phyloP scores from a whole-genome alignment of 805 yeast species.

The Barnettozyma salicaria region DNA sequence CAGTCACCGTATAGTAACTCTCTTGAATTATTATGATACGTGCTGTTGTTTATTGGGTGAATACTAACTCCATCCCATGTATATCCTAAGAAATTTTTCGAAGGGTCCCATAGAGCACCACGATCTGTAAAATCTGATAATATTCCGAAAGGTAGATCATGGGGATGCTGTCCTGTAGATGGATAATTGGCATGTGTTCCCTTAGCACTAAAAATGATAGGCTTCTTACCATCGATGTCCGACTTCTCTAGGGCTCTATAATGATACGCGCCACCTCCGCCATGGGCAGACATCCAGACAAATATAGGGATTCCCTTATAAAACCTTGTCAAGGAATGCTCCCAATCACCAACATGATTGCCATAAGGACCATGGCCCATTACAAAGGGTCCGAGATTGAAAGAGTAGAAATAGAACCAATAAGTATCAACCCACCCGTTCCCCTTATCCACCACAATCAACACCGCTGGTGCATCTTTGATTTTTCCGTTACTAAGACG shows the following conservation, averaged over 20 bases:
- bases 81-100: conserved; percentile 74
- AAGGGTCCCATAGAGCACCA: conserved; percentile 94
- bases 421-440: conserved; percentile 92
- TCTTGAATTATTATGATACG: conserved; percentile 23
- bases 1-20: conserved; percentile 41
- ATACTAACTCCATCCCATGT: conserved; percentile 59
- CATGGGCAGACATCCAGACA: conserved; percentile 97
- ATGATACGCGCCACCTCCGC: conserved; percentile 89
- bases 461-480: conserved; percentile 68
- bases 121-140: conserved; percentile 90
- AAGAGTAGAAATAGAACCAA: conserved; percentile 94
- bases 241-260: conserved; percentile 62
- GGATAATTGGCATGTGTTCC: conserved; percentile 98
- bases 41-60: conserved; percentile 31
- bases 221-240: conserved; percentile 37
- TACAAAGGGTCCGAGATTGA: conserved; percentile 92
- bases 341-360: conserved; percentile 98
- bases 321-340: conserved; percentile 83
- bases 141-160: conserved; percentile 89
- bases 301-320: conserved; percentile 72
- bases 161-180: conserved; percentile 93
- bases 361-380: conserved; percentile 99
- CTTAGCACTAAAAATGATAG: conserved; percentile 82
- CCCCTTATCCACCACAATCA: conserved; percentile 86
- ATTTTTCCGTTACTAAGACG: conserved; percentile 65